These are phyloP conservation scores for Umbelopsis sp. DNA, from an alignment of 192 early-diverging fungal species.

Conservation along the genomic window DNA sequence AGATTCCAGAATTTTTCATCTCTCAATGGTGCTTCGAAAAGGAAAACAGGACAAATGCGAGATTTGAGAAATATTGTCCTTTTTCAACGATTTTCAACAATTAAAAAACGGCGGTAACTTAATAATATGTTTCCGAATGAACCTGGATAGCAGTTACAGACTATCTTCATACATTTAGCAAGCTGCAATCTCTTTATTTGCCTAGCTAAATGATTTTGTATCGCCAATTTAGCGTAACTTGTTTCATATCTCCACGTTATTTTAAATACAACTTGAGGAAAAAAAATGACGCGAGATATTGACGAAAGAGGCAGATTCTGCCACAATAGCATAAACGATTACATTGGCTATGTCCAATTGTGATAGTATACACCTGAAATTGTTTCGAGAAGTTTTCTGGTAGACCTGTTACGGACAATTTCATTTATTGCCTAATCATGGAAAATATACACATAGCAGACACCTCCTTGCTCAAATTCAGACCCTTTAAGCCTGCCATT, in stretches of 20 bases:
- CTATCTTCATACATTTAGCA: not conserved
- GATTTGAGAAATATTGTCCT: not conserved
- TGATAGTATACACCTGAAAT: no score
- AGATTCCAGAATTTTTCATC: slow-evolving; percentile 11
- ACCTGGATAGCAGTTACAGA: not conserved
- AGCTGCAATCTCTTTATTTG: no score
- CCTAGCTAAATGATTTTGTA: no score
- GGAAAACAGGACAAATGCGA: not conserved
- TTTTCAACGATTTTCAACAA: not conserved
- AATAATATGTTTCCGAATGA: slow-evolving; percentile 12
- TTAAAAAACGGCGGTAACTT: not conserved
- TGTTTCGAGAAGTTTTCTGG: no score
- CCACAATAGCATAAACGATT: no score
- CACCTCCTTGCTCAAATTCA: not conserved
- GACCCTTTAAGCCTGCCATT: not conserved
- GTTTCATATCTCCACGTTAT: no score
- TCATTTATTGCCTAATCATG: not conserved
- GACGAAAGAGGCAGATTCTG: no score
- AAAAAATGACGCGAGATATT: no score
- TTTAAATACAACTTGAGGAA: no score
- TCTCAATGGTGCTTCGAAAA: not conserved
- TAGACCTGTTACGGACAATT: no score
- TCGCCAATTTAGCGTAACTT: no score
- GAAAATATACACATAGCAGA: not conserved
- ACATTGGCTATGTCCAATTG: no score